Base-by-base conservation (phyloP, 768 basidiomycete species). In the Mycena haematopus region DNA sequence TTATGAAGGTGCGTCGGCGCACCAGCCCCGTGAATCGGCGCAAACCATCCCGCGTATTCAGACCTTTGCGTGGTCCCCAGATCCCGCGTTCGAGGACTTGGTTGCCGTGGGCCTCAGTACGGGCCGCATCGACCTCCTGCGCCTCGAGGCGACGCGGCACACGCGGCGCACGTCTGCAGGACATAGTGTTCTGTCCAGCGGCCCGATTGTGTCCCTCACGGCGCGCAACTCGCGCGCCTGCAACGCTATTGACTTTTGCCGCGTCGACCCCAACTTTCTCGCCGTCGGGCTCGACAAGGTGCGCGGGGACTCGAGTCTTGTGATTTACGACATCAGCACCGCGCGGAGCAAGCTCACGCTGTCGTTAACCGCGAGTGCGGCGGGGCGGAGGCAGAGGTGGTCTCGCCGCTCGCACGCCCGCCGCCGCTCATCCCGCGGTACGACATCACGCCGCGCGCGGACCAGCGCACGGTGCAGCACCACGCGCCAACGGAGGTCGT, bases 61-160 rank as follows among this genome's bases (percentile, higher is more conserved):
- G 92, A 92, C 90, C 64, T 91, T 93, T 72, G 85, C 90, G 0
- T 93, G 92, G 91, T 93, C 90, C 40, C 89, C 91, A 36, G 88
- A 90, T 69, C 81, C 86, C 22, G 69, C 76, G 10, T 82, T 87
- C 62, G 86, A 91, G 59, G 91, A 93, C 71, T 77, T 93, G 1
- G 74, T 93, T 24, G 91, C 91, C n/a, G 86, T 93, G 17, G 92
- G 92, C 11, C 78, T 85, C 62, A 82, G 80, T 52, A 87, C 81
- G 0, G 91, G 92, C 22, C 87, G 83, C 51, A 87, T 93, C 22
- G 92, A 93, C 64, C 81, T 93, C 33, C 77, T 91, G 53, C 84
- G 90, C 3, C 80, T 93, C 4, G 86, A 88, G 70, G 85, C 89
- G 1, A 83, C 85, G 5, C 86, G 81, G 56, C 80, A 81, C 54